Base-by-base conservation (phyloP, 2,329 filamentous ascomycete species). In the Elsinoe necatrix region DNA sequence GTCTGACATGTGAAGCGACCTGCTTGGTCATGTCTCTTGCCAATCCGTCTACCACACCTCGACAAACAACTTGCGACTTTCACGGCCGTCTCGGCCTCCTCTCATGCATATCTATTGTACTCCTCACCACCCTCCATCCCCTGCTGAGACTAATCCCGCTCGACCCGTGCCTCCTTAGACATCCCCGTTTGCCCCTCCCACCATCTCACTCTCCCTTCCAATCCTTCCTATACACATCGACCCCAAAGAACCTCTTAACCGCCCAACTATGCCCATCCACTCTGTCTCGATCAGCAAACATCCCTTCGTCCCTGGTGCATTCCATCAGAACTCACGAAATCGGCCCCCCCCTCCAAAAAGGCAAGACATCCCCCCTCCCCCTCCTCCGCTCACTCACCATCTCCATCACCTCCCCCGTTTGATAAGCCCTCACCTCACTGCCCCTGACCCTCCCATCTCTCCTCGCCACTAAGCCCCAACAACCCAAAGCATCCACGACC, bases 261-360 rank as follows among this genome's bases (percentile, higher is more conserved):
- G 64, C 61, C 68, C 68, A 70, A 25, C 61, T 63, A 63, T 70
- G 68, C 12, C 65, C 68, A 29, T 57, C 61, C 21, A 67, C 65
- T 35, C 56, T 60, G 11, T 16, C 1, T 14, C 6, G 1, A 35
- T 57, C 37, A 48, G 34, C 41, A 50, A 55, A 56, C 43, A 45
- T 20, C 21, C 41, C 41, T 12, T 9, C 39, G 9, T 3, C 11
- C 27, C 27, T 29, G 27, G 4, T 20, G n/a, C 20, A 43, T 29
- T 14, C 14, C 51, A 20, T 3, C 8, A 29, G 3, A 18, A 58
- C 62, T 62, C 54, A 64, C 59, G 58, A 63, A 50, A 70, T 65
- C 56, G 68, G 68, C 21, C 68, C 68, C 23, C 68, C 68, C 35
- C 68, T 66, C 62, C 62, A 69, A 6, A 69, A 58, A 29, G 68